These are phyloP conservation scores for Ochetophila trinervis DNA, from an alignment of 306 rosid species.

Conservation along the genomic window DNA sequence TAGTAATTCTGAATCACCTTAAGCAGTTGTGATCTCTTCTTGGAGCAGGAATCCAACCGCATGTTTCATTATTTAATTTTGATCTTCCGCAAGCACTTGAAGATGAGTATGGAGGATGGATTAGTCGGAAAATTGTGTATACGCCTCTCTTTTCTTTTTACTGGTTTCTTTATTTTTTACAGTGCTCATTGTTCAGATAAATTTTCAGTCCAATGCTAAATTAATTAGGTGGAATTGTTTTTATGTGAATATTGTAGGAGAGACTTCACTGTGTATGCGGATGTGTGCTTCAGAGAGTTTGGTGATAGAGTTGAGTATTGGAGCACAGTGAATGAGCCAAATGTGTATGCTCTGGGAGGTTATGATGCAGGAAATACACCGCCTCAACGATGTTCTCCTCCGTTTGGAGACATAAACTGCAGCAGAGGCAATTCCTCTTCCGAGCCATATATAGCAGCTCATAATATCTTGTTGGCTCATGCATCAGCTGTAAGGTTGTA, in stretches of 20 bases:
- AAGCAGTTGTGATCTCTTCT: too few species aligned
- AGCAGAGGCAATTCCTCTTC: constrained; percentile 54
- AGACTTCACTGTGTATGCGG: constrained; percentile 67
- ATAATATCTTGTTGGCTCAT: constrained; percentile 65
- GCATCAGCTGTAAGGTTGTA: constrained; percentile 59
- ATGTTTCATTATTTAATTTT: constrained; percentile 46
- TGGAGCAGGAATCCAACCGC: constrained; percentile 65
- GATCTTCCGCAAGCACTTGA: constrained; percentile 77
- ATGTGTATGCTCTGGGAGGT: constrained; percentile 34
- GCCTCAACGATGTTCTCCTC: constrained; percentile 57
- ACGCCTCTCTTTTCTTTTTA: not conserved
- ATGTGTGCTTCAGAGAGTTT: constrained; percentile 68
- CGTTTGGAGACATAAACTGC: constrained; percentile 37
- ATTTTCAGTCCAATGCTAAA: too few species aligned
- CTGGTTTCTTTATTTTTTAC: not conserved
- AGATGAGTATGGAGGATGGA: constrained; percentile 82
- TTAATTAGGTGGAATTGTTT: too few species aligned
- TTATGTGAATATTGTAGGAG: constrained; percentile 34
- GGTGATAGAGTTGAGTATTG: constrained; percentile 54
- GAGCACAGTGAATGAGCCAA: constrained; percentile 58
- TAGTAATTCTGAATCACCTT: too few species aligned
- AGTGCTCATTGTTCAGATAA: too few species aligned
- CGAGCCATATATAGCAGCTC: constrained; percentile 60
- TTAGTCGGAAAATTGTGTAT: constrained; percentile 53
- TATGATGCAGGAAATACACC: constrained; percentile 45